Evolutionary conservation across 768 basidiomycete genomes (phyloP).

Genomic region (Mycena albidolilacea): DNA sequence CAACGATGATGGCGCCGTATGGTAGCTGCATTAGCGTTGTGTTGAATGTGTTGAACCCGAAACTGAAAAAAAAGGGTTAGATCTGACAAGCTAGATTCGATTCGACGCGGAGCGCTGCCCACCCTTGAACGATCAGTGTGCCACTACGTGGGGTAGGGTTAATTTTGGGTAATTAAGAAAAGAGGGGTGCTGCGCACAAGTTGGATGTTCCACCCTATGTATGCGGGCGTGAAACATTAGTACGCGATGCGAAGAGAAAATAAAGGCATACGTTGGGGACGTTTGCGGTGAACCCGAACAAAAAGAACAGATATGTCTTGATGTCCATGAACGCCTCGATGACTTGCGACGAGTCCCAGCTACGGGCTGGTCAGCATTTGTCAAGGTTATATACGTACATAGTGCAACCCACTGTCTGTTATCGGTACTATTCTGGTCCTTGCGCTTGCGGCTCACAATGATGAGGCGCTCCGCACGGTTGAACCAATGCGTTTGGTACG

Average conservation of each 20-base stretch:
- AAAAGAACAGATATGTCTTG: slow-evolving; percentile 52
- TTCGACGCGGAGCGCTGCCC: neutral
- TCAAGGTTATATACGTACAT: neutral
- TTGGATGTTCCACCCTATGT: slow-evolving; percentile 46
- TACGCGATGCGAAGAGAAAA: neutral
- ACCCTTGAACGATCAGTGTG: slow-evolving; percentile 46
- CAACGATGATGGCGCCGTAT: slow-evolving; percentile 43
- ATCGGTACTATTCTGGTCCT: slow-evolving; percentile 48
- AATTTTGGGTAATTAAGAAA: neutral
- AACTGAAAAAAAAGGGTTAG: slow-evolving; percentile 22
- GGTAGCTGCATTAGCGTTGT: slow-evolving; percentile 46
- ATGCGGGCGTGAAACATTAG: neutral
- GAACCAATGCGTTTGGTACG: slow-evolving; percentile 50
- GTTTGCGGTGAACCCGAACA: slow-evolving; percentile 47
- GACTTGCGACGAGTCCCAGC: slow-evolving; percentile 42
- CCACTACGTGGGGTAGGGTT: slow-evolving; percentile 31
- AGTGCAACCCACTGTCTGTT: slow-evolving; percentile 37
- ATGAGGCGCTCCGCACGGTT: slow-evolving; percentile 50
- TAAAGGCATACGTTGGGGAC: slow-evolving; percentile 41
- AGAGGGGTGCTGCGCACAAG: slow-evolving; percentile 34
- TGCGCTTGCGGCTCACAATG: slow-evolving; percentile 52
- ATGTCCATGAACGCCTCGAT: slow-evolving; percentile 50
- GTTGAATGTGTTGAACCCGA: slow-evolving; percentile 49
- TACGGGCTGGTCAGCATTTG: slow-evolving; percentile 2
- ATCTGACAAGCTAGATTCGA: neutral